Evolutionary conservation across 495 filamentous ascomycete species (phyloP).

Genomic region (Poronia punctata): DNA sequence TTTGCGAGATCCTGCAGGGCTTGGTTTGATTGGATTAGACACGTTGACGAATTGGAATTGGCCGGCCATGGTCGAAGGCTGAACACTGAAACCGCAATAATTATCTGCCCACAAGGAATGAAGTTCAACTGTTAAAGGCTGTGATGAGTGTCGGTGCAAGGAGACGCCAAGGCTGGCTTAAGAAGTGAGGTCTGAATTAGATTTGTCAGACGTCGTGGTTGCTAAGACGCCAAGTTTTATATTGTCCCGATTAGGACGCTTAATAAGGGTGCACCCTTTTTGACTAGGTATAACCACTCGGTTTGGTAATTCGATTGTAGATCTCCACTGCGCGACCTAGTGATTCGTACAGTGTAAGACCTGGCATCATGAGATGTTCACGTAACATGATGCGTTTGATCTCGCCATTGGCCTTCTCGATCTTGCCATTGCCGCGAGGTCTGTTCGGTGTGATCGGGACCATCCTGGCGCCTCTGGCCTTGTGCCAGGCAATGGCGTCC

Average conservation of each 20-base stretch:
- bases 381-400: background rate
- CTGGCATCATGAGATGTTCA: background rate
- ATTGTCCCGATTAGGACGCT: too few species aligned
- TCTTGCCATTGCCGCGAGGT: background rate
- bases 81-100: too few species aligned
- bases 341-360: background rate
- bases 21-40: constrained; percentile 2
- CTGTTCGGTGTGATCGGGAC: background rate
- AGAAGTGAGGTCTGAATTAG: too few species aligned
- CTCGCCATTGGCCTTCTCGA: background rate
- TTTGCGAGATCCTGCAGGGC: constrained; percentile 5
- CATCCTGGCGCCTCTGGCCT: too few species aligned
- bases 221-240: too few species aligned
- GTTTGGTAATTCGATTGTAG: background rate
- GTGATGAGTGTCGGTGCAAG: too few species aligned
- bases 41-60: constrained; percentile 8
- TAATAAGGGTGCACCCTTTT: too few species aligned
- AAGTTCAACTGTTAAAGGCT: too few species aligned
- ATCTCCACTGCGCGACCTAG: background rate
- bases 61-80: constrained; percentile 4
- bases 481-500: background rate
- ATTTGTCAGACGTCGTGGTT: too few species aligned
- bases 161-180: too few species aligned
- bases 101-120: too few species aligned
- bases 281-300: background rate